Conservation (phyloP, 2,329 filamentous ascomycete genomes). For the Aspergillus quadrilineatus region DNA sequence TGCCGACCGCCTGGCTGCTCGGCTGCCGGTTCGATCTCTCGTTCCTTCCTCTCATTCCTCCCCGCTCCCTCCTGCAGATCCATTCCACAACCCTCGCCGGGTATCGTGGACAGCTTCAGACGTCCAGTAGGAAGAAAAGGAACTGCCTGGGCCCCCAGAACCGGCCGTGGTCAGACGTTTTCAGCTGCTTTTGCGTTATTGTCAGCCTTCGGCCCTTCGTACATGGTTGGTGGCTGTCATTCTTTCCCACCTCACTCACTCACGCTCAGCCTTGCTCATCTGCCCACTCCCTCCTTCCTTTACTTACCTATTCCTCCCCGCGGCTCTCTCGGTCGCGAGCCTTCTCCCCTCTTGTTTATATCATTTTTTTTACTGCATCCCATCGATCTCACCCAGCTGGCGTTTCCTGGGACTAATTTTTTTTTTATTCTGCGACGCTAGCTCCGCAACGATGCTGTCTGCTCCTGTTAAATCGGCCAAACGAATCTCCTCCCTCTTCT, state of each 20-base stretch:
- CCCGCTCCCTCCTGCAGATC: conserved; percentile 39
- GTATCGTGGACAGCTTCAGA: conserved; percentile 7
- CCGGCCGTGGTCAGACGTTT: conserved; percentile 1
- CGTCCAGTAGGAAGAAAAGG: conserved; percentile 8
- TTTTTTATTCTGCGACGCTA: conserved; percentile 1
- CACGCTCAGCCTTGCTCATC: neutral
- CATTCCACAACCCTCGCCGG: conserved; percentile 29
- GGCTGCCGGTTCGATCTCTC: neutral
- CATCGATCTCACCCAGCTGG: conserved; percentile 1
- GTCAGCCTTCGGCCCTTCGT: neutral
- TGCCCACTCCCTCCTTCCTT: conserved; percentile 9
- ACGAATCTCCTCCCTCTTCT: conserved; percentile 49
- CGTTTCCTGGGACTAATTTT: conserved; percentile 1
- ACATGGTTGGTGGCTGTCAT: conserved; percentile 23
- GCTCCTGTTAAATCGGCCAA: conserved; percentile 45
- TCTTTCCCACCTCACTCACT: conserved; percentile 17
- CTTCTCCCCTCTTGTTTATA: neutral
- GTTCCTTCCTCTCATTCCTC: conserved; percentile 9
- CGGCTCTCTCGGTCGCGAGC: neutral
- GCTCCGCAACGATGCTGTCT: conserved; percentile 35
- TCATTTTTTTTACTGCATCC: neutral
- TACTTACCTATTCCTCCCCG: conserved; percentile 9
- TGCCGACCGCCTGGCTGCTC: neutral
- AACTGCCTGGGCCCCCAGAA: neutral
- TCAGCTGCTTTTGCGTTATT: conserved; percentile 4